Conservation (phyloP, 2,329 filamentous ascomycete genomes). For the Camptophora hylomeconis region DNA sequence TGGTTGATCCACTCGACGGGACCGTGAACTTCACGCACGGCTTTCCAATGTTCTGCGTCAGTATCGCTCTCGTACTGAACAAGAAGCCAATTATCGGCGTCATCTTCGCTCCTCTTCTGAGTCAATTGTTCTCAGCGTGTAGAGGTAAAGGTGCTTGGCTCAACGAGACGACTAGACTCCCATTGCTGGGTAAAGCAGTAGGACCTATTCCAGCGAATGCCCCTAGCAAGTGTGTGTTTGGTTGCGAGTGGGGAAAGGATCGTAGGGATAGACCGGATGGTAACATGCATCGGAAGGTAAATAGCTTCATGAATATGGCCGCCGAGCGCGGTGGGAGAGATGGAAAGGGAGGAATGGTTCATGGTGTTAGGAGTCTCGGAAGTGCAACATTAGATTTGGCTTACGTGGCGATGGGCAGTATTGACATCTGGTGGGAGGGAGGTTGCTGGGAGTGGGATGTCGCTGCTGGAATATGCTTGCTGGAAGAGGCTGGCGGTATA, state of each 20-base stretch:
- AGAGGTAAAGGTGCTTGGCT: constrained; percentile 55
- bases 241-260: constrained; percentile 72
- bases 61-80: constrained; percentile 54
- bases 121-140: constrained; percentile 57
- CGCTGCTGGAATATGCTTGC: constrained; percentile 59
- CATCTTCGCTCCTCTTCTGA: constrained; percentile 57
- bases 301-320: constrained; percentile 65
- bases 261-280: constrained; percentile 51
- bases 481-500: constrained; percentile 60
- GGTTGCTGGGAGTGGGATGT: constrained; percentile 78
- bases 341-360: constrained; percentile 66
- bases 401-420: constrained; percentile 60
- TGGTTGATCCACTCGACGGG: constrained; percentile 63
- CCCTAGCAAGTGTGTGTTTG: constrained; percentile 57
- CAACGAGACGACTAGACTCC: constrained; percentile 50
- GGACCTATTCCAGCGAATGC: constrained; percentile 51
- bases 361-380: constrained; percentile 59
- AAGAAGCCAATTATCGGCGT: constrained; percentile 53
- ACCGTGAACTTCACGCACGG: constrained; percentile 73
- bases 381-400: constrained; percentile 63
- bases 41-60: constrained; percentile 71
- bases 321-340: constrained; percentile 48
- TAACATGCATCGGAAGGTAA: constrained; percentile 58
- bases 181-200: constrained; percentile 44
- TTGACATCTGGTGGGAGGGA: constrained; percentile 76